A percentile compares a stretch with the other conserved stretches of the same genome.
phyloP scores from a whole-genome alignment of 352 stramenopile species.

The Phytopythium mirpurense region DNA sequence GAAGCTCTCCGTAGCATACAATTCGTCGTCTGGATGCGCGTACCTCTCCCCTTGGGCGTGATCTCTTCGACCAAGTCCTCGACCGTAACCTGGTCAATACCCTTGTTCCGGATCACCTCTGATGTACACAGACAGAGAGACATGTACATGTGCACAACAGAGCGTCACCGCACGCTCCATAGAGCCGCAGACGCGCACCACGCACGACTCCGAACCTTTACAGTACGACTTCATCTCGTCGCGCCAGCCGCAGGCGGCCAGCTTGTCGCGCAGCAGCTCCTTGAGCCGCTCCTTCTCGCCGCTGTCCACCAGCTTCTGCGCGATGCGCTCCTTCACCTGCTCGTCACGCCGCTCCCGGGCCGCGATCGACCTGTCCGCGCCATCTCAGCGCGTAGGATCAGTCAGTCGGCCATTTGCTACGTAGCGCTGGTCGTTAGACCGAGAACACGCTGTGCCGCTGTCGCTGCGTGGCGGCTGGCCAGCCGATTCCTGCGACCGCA shows the following conservation, averaged over 20 bases:
- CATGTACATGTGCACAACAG: too few species aligned
- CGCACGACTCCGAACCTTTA: constrained; percentile 80
- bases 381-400: too few species aligned
- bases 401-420: not conserved
- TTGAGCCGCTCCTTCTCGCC: constrained; percentile 90
- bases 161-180: too few species aligned
- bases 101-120: constrained; percentile 93
- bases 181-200: too few species aligned
- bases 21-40: not conserved
- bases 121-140: constrained; percentile 9
- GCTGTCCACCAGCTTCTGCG: constrained; percentile 84
- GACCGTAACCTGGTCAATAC: constrained; percentile 93
- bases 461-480: not conserved
- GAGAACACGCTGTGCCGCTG: too few species aligned
- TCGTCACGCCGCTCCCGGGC: constrained; percentile 64
- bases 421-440: not conserved
- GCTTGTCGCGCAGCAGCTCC: constrained; percentile 76
- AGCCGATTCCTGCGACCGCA: not conserved
- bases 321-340: constrained; percentile 70
- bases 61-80: constrained; percentile 93
- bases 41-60: constrained; percentile 82
- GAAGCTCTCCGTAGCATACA: too few species aligned
- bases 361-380: constrained; percentile 29
- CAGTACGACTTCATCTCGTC: constrained; percentile 90
- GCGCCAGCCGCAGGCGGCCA: constrained; percentile 90